A percentile compares a stretch with the other conserved stretches of the same genome.
phyloP scores from a whole-genome alignment of 345 rosid species.

The Hibiscus trionum region DNA sequence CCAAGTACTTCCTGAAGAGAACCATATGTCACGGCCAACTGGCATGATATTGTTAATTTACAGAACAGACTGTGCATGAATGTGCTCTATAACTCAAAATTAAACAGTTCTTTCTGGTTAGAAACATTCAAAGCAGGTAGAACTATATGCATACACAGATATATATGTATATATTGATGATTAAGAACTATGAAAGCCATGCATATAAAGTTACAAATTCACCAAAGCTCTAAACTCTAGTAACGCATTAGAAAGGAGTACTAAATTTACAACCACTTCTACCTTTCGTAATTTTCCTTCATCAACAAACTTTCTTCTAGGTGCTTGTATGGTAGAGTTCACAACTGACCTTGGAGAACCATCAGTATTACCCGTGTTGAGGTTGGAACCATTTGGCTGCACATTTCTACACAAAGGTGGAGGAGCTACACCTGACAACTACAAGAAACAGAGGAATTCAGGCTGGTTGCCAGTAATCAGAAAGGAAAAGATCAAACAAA shows the following conservation, averaged over 20 bases:
- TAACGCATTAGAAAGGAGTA: neutral
- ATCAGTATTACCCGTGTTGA: slow-evolving; percentile 39
- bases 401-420: slow-evolving; percentile 79
- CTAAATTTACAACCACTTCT: neutral
- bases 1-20: neutral
- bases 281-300: slow-evolving; percentile 99
- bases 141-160: neutral
- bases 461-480: slow-evolving; percentile 7
- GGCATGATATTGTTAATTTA: neutral
- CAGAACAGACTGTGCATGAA: neutral
- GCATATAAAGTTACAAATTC: neutral
- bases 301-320: slow-evolving; percentile 94
- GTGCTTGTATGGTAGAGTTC: slow-evolving; percentile 83
- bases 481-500: neutral
- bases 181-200: neutral
- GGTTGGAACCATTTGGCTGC: slow-evolving; percentile 65
- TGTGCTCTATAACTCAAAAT: neutral
- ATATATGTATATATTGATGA: neutral
- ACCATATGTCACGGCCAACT: slow-evolving; percentile 5
- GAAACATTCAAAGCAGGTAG: neutral
- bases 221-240: slow-evolving; percentile 5
- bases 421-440: slow-evolving; percentile 83
- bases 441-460: slow-evolving; percentile 26
- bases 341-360: slow-evolving; percentile 62
- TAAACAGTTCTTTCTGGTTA: neutral